Evolutionary conservation across 2,329 filamentous ascomycete species (phyloP), one percentile per base, ranked within the genome.

Genomic region (Ceratocystis cacaofunesta): DNA sequence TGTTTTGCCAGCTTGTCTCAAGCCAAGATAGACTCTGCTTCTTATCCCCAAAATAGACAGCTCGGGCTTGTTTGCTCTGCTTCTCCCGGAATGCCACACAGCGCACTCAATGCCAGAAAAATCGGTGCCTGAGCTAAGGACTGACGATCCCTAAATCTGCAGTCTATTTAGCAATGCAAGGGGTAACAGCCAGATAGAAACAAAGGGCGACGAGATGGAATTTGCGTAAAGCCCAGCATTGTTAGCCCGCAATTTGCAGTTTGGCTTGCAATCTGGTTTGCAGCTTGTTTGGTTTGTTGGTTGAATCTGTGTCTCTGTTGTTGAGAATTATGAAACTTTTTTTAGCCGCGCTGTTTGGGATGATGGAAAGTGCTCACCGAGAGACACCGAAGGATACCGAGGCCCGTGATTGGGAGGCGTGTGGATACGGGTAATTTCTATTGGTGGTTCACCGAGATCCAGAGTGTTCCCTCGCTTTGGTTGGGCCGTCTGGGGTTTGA

Each of bases 81-180:
- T 32, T 17, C 28, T n/a, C 55, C 28, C n/a, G 28, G 55, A 58
- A 58, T 58, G 30, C 55, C 30, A 58, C 12, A 58, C 28, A 58
- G 30, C 28, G 17, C 55, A 32, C 55, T 36, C 32, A 58, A 58
- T 58, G 55, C 55, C 55, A 58, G 55, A 28, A 58, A 25, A 58
- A 25, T 36, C 55, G 55, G 28, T 58, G 28, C 55, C 55, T 58
- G 55, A 32, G 55, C 36, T 41, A n/a, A 58, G n/a, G 28, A 32
- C 55, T 58, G 28, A 28, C n/a, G 55, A 19, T 58, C 55, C 55
- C 55, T 58, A 36, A 19, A 58, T 58, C 25, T 58, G 55, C 55
- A 58, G 19, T 58, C 55, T 32, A 58, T 58, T 58, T 58, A 58
- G 36, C 30, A 28, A 36, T 58, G 55, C 55, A 58, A 58, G 55